Percentiles rank a stretch among this genome's conserved stretches.
Conservation (phyloP, 805 yeast species). For the Metschnikowia amazonensis region DNA sequence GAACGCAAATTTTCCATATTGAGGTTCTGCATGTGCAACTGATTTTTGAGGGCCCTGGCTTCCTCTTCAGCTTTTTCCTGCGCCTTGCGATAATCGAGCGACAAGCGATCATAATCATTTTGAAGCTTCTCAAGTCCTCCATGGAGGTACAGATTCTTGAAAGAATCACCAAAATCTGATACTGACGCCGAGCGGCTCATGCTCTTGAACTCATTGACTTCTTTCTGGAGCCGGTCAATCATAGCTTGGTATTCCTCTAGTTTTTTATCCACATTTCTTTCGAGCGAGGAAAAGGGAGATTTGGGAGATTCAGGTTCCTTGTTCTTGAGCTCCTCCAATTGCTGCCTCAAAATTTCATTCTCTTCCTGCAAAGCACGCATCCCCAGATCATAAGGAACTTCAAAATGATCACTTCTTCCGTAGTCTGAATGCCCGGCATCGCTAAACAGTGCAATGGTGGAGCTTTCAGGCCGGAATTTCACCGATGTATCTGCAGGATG, state of each 20-base stretch:
- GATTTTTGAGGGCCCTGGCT: slow-evolving; percentile 10
- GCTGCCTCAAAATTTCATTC: neutral
- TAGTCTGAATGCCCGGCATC: neutral
- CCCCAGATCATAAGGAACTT: neutral
- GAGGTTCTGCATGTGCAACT: slow-evolving; percentile 8
- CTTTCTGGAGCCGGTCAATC: slow-evolving; percentile 30
- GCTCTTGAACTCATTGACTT: slow-evolving; percentile 28
- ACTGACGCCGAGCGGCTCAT: slow-evolving; percentile 12
- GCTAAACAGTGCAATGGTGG: neutral
- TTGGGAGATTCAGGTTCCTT: neutral
- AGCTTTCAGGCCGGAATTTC: neutral
- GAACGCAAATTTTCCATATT: slow-evolving; percentile 14
- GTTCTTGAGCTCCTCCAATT: neutral
- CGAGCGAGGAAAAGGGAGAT: neutral
- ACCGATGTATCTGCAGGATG: neutral
- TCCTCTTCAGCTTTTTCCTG: slow-evolving; percentile 9
- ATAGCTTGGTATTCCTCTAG: slow-evolving; percentile 29
- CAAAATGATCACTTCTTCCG: neutral
- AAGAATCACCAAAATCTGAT: slow-evolving; percentile 7
- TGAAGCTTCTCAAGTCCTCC: slow-evolving; percentile 15
- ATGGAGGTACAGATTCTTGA: neutral
- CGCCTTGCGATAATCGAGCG: slow-evolving; percentile 5
- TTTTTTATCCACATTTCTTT: slow-evolving; percentile 20
- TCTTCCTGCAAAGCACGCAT: neutral
- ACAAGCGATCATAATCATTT: slow-evolving; percentile 13